Evolutionary conservation across 75 land plant genomes (phyloP).

Genomic region (Pinus albicaulis): DNA sequence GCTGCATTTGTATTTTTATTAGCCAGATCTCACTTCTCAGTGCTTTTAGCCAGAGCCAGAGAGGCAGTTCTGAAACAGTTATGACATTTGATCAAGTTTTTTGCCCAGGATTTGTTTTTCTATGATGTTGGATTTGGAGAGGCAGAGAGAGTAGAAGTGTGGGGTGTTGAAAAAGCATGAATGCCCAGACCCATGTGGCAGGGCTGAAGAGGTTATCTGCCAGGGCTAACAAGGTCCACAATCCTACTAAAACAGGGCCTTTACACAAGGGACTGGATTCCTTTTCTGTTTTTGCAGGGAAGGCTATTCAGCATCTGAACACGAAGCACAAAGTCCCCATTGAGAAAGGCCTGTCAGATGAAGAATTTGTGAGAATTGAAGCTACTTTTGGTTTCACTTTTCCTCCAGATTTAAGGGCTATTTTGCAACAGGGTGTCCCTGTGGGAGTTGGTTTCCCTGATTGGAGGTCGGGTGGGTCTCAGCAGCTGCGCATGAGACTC

Average conservation of each 20-base stretch:
- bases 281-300: slow-evolving; percentile 37
- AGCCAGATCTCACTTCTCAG: too few species aligned
- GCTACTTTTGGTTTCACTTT: slow-evolving; percentile 76
- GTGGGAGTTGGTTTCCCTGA: slow-evolving; percentile 88
- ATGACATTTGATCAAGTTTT: too few species aligned
- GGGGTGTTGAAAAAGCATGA: background rate
- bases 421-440: slow-evolving; percentile 74
- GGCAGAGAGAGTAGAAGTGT: too few species aligned
- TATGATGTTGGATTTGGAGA: too few species aligned
- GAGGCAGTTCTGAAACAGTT: too few species aligned
- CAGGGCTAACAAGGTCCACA: slow-evolving; percentile 48
- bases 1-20: too few species aligned
- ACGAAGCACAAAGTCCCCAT: slow-evolving; percentile 33
- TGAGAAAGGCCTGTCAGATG: slow-evolving; percentile 67
- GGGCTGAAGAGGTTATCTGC: slow-evolving; percentile 91
- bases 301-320: slow-evolving; percentile 49
- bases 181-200: slow-evolving; percentile 67
- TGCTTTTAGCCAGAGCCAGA: too few species aligned
- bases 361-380: slow-evolving; percentile 68
- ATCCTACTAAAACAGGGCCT: slow-evolving; percentile 5
- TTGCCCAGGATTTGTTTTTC: too few species aligned
- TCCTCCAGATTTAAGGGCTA: slow-evolving; percentile 80
- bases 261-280: slow-evolving; percentile 30
- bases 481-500: slow-evolving; percentile 44
- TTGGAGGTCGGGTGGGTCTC: slow-evolving; percentile 58